Conservation (phyloP, 2,329 filamentous ascomycete species). For the Aquanectria penicillioides region DNA sequence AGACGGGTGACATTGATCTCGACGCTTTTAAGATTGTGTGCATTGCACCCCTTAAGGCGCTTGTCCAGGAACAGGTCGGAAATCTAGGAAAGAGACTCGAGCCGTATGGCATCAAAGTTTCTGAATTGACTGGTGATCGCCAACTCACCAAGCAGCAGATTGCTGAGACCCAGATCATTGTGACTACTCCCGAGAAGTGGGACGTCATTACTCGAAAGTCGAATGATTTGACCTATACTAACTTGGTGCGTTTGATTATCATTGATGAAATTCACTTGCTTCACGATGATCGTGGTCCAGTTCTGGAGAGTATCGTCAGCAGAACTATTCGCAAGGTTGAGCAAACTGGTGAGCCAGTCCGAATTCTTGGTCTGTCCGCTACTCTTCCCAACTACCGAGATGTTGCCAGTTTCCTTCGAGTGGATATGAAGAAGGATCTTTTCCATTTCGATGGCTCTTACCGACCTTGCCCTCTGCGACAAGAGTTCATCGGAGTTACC, state of each 20-base stretch:
- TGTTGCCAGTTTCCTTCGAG: slow-evolving; percentile 93
- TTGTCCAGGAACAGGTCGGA: slow-evolving; percentile 97
- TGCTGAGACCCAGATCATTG: slow-evolving; percentile 95
- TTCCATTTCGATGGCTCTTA: slow-evolving; percentile 98
- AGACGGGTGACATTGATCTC: slow-evolving; percentile 92
- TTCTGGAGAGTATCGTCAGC: slow-evolving; percentile 95
- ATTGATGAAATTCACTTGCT: slow-evolving; percentile 98
- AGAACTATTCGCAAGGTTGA: slow-evolving; percentile 92
- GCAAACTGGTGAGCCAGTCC: slow-evolving; percentile 92
- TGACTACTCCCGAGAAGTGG: slow-evolving; percentile 99
- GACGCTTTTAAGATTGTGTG: slow-evolving; percentile 99
- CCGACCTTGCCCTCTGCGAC: slow-evolving; percentile 91
- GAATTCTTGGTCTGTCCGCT: slow-evolving; percentile 91
- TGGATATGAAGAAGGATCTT: slow-evolving; percentile 84
- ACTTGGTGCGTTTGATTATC: slow-evolving; percentile 93
- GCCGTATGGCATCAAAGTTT: slow-evolving; percentile 89
- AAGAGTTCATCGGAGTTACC: slow-evolving; percentile 97
- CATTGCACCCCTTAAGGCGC: slow-evolving; percentile 92
- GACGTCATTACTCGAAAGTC: slow-evolving; percentile 99
- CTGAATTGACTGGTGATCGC: slow-evolving; percentile 96
- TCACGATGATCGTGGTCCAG: slow-evolving; percentile 96
- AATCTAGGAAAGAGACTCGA: slow-evolving; percentile 94
- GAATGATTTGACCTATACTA: slow-evolving; percentile 95
- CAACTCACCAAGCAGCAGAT: slow-evolving; percentile 99
- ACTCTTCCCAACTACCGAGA: slow-evolving; percentile 97